Base-by-base conservation (phyloP, 805 yeast species). In the Candida ortonii region DNA sequence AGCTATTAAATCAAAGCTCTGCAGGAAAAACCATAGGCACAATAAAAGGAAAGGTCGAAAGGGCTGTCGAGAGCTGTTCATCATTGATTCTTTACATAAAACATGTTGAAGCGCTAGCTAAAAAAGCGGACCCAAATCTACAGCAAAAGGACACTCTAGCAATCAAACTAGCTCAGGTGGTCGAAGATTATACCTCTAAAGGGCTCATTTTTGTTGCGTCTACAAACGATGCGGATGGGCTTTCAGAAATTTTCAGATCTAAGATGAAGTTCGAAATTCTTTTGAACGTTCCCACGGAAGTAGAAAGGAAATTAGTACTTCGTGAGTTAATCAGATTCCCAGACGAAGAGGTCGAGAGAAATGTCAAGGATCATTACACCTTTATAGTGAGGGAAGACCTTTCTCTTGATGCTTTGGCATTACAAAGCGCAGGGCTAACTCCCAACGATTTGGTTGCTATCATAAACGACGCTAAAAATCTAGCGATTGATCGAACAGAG, bases 371-470 rank as follows among this genome's bases (percentile, higher is more conserved):
- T 14, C 30, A 36, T n/a, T 40, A 36, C 20, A 24, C 19, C 10
- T 68, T 52, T 40, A 38, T 43, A 1, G 44, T 64, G 6, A 57
- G 73, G 12, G 61, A 64, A 10, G 80, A 82, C 46, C 74, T 88
- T 4, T 70, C 78, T 2, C 48, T 73, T 5, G 61, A 68, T 1
- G 61, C 75, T 0, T 62, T 93, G 19, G 83, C 97, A 0, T 61
- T 84, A 31, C 95, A 88, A 50, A 84, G 95, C 39, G 97, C 97
- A 2, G 97, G 97, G 14, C 67, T 90, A 35, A 84, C 93, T 0
- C 95, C 97, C 1, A 67, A 83, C 14, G 97, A 93, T 56, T 65
- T 90, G 29, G 62, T 63, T 3, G 76, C 90, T 0, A 85, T 88
- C 39, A 75, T 88, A 5, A 69, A 73, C 13, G 73, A 71, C 33